Percentiles rank a stretch among this genome's conserved stretches.
Evolutionary conservation across 768 basidiomycete species (phyloP).

Genomic region (Rhizopogon roseolus): DNA sequence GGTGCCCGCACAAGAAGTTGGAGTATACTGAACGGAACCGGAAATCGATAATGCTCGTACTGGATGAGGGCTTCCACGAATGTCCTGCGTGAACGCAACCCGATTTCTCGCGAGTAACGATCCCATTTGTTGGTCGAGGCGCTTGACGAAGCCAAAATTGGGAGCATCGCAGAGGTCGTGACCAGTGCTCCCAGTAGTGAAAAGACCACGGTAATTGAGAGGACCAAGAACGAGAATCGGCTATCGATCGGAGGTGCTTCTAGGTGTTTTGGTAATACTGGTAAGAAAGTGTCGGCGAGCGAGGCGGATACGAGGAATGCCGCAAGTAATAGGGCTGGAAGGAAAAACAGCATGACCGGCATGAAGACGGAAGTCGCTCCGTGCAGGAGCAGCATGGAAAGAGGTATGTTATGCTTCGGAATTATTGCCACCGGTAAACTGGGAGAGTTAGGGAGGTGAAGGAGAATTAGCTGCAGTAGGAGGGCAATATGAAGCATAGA

Average conservation of each 20-base stretch:
- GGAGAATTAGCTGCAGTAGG: conserved; percentile 31
- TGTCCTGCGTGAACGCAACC: conserved; percentile 37
- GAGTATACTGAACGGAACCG: conserved; percentile 48
- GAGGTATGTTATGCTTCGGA: conserved; percentile 37
- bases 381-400: conserved; percentile 36
- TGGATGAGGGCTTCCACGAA: conserved; percentile 32
- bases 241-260: conserved; percentile 43
- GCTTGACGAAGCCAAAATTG: conserved; percentile 2
- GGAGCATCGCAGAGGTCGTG: conserved; percentile 28
- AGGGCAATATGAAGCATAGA: conserved; percentile 35
- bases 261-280: conserved; percentile 1
- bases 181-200: conserved; percentile 26
- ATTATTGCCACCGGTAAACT: conserved; percentile 40
- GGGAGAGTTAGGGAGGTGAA: conserved; percentile 42
- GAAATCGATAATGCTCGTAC: conserved; percentile 40
- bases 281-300: conserved; percentile 33
- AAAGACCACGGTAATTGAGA: conserved; percentile 31
- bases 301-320: conserved; percentile 44
- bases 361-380: conserved; percentile 32
- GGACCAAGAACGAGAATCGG: conserved; percentile 35
- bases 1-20: conserved; percentile 5
- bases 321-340: conserved; percentile 42
- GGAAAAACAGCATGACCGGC: conserved; percentile 41
- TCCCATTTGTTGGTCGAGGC: conserved; percentile 36
- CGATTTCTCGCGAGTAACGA: conserved; percentile 38